A percentile compares a stretch with the other conserved stretches of the same genome.
Evolutionary conservation across 73 alveolate species (phyloP).

Genomic region (Paramecium biaurelia): DNA sequence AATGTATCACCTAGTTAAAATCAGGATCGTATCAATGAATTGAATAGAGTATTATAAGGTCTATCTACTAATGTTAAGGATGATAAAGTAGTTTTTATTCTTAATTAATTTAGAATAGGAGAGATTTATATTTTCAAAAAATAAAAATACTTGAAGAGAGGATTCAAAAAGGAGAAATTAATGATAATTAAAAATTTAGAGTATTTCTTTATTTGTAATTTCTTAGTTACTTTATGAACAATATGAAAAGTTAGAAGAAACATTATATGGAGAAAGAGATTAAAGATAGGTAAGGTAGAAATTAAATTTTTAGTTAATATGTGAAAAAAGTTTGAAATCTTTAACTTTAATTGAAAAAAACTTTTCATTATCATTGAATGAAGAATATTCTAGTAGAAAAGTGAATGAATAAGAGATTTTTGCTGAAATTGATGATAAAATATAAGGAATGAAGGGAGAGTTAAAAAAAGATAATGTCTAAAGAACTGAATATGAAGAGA

Average conservation of each 20-base stretch:
- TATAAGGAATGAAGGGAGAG: slow-evolving; percentile 25
- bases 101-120: background rate
- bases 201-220: background rate
- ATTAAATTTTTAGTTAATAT: background rate
- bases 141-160: slow-evolving; percentile 35
- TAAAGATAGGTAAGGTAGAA: slow-evolving; percentile 8
- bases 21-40: slow-evolving; percentile 31
- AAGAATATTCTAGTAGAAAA: slow-evolving; percentile 46
- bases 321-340: slow-evolving; percentile 38
- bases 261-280: slow-evolving; percentile 3
- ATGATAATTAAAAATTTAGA: slow-evolving; percentile 47
- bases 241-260: slow-evolving; percentile 25
- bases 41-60: slow-evolving; percentile 45
- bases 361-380: slow-evolving; percentile 33
- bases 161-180: slow-evolving; percentile 36
- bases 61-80: slow-evolving; percentile 38
- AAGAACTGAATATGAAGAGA: slow-evolving; percentile 42
- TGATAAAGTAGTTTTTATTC: background rate
- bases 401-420: slow-evolving; percentile 49
- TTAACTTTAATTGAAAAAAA: slow-evolving; percentile 36
- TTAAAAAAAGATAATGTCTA: slow-evolving; percentile 17
- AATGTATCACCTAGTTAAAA: slow-evolving; percentile 48
- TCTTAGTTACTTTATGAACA: slow-evolving; percentile 11
- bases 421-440: slow-evolving; percentile 54
- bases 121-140: slow-evolving; percentile 39